These are phyloP conservation scores for Camelina sativa DNA, from an alignment of 345 rosid species.

Conservation along the genomic window DNA sequence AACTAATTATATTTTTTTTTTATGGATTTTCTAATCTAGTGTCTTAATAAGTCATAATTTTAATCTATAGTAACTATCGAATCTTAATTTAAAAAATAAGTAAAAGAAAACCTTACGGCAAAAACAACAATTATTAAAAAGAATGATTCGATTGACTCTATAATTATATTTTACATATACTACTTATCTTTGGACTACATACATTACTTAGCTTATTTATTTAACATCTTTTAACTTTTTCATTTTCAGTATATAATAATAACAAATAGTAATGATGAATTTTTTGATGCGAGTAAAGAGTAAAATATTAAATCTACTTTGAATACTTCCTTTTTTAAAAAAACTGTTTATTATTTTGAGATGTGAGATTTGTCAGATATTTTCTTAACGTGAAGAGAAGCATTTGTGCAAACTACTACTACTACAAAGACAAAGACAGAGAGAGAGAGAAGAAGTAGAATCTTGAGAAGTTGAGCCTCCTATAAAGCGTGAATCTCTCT, in stretches of 20 bases:
- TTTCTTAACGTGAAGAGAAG: slow-evolving; percentile 16
- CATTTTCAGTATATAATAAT: neutral
- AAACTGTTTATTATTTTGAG: neutral
- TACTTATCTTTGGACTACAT: neutral
- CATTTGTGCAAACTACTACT: neutral
- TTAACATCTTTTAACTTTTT: too few species aligned
- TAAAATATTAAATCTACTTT: slow-evolving; percentile 13
- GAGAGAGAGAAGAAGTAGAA: slow-evolving; percentile 1
- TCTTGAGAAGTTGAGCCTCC: slow-evolving; percentile 17
- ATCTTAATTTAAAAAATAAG: neutral
- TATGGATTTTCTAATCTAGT: neutral
- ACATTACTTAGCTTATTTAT: neutral
- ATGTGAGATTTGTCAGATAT: slow-evolving; percentile 20
- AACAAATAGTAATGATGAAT: neutral
- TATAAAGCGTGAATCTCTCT: slow-evolving; percentile 11
- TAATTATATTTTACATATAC: too few species aligned
- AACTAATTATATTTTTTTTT: neutral
- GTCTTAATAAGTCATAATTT: neutral
- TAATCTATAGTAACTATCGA: neutral
- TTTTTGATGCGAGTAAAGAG: neutral
- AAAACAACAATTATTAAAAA: neutral
- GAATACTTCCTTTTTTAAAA: neutral
- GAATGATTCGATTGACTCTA: neutral
- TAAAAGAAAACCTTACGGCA: too few species aligned
- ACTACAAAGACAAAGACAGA: neutral